A percentile compares a stretch with the other conserved stretches of the same genome.
These are phyloP conservation scores for Dothistroma pini DNA, from an alignment of 2,329 filamentous ascomycete species.

Conservation along the genomic window DNA sequence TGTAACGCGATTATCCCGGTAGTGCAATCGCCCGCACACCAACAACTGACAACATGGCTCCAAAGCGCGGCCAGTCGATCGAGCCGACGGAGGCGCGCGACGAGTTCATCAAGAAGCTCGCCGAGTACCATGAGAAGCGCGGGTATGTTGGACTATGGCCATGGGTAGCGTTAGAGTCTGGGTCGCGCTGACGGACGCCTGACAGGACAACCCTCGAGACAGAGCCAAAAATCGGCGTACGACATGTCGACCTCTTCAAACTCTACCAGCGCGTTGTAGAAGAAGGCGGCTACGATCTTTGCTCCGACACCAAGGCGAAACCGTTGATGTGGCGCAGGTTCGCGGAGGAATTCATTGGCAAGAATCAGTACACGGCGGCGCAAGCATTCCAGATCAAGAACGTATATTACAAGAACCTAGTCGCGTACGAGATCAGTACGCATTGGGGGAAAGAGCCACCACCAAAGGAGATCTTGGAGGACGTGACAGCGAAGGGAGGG, in stretches of 20 bases:
- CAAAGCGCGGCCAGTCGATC: slow-evolving; percentile 45
- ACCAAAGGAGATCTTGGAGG: slow-evolving; percentile 82
- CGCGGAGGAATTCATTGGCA: slow-evolving; percentile 70
- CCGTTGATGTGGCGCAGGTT: slow-evolving; percentile 84
- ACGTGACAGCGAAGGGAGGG: slow-evolving; percentile 73
- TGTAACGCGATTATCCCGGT: slow-evolving; percentile 11
- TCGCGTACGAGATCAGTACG: slow-evolving; percentile 77
- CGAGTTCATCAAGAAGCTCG: slow-evolving; percentile 71
- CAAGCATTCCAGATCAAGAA: slow-evolving; percentile 83
- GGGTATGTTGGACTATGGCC: slow-evolving; percentile 48
- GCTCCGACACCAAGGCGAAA: slow-evolving; percentile 62
- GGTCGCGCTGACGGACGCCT: slow-evolving; percentile 24
- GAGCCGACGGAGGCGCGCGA: slow-evolving; percentile 63
- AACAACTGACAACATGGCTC: slow-evolving; percentile 39
- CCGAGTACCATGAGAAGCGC: slow-evolving; percentile 71
- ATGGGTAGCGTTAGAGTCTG: background rate
- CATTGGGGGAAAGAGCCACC: slow-evolving; percentile 77
- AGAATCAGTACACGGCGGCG: slow-evolving; percentile 71
- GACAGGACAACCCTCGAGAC: slow-evolving; percentile 67
- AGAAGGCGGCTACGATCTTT: slow-evolving; percentile 80
- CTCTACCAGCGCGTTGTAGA: slow-evolving; percentile 74
- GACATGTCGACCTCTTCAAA: slow-evolving; percentile 71
- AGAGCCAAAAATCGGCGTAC: slow-evolving; percentile 75
- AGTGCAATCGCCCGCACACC: slow-evolving; percentile 11
- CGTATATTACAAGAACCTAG: slow-evolving; percentile 83